Percentiles rank a stretch among this genome's conserved stretches.
phyloP scores from a whole-genome alignment of 805 yeast genomes.

The Yueomyces sinensis region DNA sequence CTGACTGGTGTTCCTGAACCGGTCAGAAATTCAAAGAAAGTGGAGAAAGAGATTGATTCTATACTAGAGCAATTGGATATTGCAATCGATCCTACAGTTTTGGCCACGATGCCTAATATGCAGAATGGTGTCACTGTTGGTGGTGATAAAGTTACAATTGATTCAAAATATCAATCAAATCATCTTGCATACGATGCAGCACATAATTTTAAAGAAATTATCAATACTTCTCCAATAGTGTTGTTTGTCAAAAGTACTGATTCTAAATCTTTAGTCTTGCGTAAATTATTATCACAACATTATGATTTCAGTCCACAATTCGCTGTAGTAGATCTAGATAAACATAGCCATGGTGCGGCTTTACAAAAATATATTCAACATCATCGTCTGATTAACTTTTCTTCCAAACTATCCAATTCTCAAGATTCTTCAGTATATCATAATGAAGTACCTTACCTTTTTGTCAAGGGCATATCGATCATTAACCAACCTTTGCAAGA shows the following conservation, averaged over 20 bases:
- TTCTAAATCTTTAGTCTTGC: slow-evolving; percentile 57
- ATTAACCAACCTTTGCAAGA: slow-evolving; percentile 5
- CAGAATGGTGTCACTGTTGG: too few species aligned
- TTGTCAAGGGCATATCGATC: slow-evolving; percentile 15
- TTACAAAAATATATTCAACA: slow-evolving; percentile 63
- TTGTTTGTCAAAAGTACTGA: slow-evolving; percentile 39
- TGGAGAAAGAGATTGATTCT: too few species aligned
- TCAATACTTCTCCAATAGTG: slow-evolving; percentile 53
- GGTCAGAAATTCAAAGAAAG: not conserved
- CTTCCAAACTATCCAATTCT: too few species aligned
- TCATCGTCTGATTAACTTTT: too few species aligned
- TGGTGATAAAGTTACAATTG: not conserved
- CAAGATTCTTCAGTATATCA: too few species aligned
- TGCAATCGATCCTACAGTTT: too few species aligned
- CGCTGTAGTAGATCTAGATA: slow-evolving; percentile 64
- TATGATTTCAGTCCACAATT: slow-evolving; percentile 66
- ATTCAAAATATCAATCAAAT: too few species aligned
- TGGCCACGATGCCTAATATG: too few species aligned
- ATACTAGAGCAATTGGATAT: too few species aligned
- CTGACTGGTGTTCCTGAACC: too few species aligned
- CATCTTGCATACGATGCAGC: slow-evolving; percentile 1
- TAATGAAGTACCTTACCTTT: slow-evolving; percentile 14
- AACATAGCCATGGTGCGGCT: slow-evolving; percentile 56
- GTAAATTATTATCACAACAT: slow-evolving; percentile 43
- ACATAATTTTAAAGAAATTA: slow-evolving; percentile 32